These are phyloP conservation scores for Brettanomyces anomalus DNA, from an alignment of 805 yeast species.

Conservation along the genomic window DNA sequence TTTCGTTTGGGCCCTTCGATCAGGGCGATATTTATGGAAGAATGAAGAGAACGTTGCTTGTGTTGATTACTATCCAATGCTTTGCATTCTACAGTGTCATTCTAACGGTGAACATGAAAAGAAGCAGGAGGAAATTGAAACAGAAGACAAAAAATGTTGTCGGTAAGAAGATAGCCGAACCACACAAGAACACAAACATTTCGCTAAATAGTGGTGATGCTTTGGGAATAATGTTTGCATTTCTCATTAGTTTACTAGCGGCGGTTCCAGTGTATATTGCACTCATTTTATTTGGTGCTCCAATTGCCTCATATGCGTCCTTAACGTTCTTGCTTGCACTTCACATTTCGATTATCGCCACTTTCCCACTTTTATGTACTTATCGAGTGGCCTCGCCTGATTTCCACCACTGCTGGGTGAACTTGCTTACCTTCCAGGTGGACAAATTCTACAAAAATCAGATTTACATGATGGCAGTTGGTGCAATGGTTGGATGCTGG, in stretches of 20 bases:
- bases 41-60: background rate
- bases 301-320: constrained; percentile 9
- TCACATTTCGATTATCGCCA: constrained; percentile 11
- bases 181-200: background rate
- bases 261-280: constrained; percentile 24
- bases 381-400: constrained; percentile 34
- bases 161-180: no score
- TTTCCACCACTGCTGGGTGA: constrained; percentile 18
- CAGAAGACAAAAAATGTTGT: constrained; percentile 15
- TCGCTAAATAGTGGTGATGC: constrained; percentile 9
- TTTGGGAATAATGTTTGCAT: constrained; percentile 7
- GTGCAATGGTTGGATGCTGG: constrained; percentile 69
- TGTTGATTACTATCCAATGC: background rate
- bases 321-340: constrained; percentile 11
- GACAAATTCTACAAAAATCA: constrained; percentile 21
- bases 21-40: background rate
- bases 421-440: constrained; percentile 22
- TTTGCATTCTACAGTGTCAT: background rate
- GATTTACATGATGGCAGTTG: constrained; percentile 31
- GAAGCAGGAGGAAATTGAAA: constrained; percentile 2
- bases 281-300: constrained; percentile 16
- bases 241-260: constrained; percentile 9
- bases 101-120: background rate
- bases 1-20: background rate
- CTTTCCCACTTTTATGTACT: constrained; percentile 23